phyloP scores from a whole-genome alignment of 1,284 basidiomycete genomes.

The Boletus sp. region DNA sequence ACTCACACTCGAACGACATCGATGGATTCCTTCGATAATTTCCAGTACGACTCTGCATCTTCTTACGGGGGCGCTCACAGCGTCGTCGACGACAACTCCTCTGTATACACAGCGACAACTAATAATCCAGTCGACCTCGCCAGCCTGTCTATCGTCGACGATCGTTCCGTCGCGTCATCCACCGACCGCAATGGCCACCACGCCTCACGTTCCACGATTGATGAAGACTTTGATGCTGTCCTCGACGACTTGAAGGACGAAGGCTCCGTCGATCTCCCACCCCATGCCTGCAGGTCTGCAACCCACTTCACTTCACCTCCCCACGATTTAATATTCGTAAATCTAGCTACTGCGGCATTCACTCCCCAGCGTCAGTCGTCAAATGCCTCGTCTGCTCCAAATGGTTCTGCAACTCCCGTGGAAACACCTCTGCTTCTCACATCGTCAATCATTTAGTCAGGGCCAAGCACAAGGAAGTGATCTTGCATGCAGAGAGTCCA shows the following conservation, averaged over 20 bases:
- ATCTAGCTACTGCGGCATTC: slow-evolving; percentile 94
- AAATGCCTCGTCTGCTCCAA: slow-evolving; percentile 95
- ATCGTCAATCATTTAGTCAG: slow-evolving; percentile 99
- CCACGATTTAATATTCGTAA: slow-evolving; percentile 10
- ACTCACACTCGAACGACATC: slow-evolving; percentile 24
- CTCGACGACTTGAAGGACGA: slow-evolving; percentile 88
- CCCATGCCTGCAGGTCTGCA: slow-evolving; percentile 90
- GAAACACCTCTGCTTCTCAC: slow-evolving; percentile 96
- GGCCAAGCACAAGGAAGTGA: slow-evolving; percentile 98
- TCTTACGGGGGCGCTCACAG: slow-evolving; percentile 71
- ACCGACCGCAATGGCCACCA: slow-evolving; percentile 38
- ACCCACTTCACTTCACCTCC: not conserved
- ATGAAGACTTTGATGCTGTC: slow-evolving; percentile 84
- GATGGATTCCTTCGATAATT: slow-evolving; percentile 87
- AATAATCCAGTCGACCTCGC: slow-evolving; percentile 62
- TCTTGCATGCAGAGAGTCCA: slow-evolving; percentile 91
- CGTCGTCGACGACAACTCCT: slow-evolving; percentile 80
- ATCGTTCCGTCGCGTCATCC: slow-evolving; percentile 39
- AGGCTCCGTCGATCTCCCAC: slow-evolving; percentile 75
- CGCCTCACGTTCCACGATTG: slow-evolving; percentile 43
- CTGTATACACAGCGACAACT: slow-evolving; percentile 75
- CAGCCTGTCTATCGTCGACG: slow-evolving; percentile 60
- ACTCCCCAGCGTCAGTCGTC: slow-evolving; percentile 94
- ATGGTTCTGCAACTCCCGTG: slow-evolving; percentile 99
- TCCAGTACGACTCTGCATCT: slow-evolving; percentile 76